Percentiles rank a stretch among this genome's conserved stretches.
Evolutionary conservation across 164 flowering plant genomes (phyloP).

Genomic region (Liquidambar formosana): DNA sequence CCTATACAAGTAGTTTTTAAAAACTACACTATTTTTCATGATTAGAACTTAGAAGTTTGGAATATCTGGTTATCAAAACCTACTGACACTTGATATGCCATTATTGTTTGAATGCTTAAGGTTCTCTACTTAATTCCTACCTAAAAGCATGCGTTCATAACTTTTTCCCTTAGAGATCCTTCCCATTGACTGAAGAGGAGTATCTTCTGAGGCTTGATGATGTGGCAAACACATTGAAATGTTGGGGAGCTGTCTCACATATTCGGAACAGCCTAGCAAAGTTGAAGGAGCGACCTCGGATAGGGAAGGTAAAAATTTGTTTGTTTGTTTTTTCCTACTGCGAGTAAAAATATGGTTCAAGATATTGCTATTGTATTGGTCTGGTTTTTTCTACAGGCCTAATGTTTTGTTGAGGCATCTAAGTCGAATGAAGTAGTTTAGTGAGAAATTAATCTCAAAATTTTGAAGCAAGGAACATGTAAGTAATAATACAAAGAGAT

Average conservation of each 20-base stretch:
- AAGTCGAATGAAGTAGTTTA: not conserved
- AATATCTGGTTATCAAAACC: not conserved
- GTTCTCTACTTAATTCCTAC: not conserved
- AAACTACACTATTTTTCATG: no score
- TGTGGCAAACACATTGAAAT: constrained; percentile 84
- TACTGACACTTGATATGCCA: not conserved
- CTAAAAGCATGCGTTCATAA: not conserved
- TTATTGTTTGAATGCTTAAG: not conserved
- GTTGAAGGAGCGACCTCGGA: constrained; percentile 85
- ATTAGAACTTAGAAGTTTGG: no score
- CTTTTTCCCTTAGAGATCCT: constrained; percentile 65
- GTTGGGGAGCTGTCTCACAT: constrained; percentile 99
- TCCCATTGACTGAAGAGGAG: constrained; percentile 96
- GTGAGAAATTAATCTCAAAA: not conserved
- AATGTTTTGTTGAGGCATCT: not conserved
- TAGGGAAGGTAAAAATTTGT: constrained; percentile 73
- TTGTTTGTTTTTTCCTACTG: no score
- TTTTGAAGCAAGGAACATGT: not conserved
- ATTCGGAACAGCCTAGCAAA: constrained; percentile 82
- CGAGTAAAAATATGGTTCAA: not conserved
- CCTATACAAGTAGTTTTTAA: no score
- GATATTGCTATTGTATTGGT: not conserved
- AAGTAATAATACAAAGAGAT: no score
- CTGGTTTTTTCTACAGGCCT: not conserved
- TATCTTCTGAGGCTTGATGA: constrained; percentile 93